Evolutionary conservation across 805 yeast genomes (phyloP), one percentile per base, ranked within the genome.

Genomic region (Wickerhamiella sorbophila): DNA sequence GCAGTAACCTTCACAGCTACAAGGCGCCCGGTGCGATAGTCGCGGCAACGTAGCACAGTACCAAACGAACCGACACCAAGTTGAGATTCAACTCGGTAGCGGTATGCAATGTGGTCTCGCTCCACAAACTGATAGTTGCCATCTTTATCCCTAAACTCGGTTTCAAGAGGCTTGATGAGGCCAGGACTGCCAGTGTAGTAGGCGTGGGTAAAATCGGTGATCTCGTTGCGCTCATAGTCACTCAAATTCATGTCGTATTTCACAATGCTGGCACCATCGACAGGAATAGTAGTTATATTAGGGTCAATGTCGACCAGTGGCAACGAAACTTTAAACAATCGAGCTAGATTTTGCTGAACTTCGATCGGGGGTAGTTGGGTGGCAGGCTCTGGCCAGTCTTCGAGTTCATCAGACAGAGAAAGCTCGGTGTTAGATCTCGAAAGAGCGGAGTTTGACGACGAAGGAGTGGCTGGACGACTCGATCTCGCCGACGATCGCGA

Each of bases 61-160:
- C 95, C 95, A 63, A 84, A 84, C 34, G 87, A 75, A 5, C 95
- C 95, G 39, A 70, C 72, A 0, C 95, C 95, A 9, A 84, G 65
- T 1, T 65, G 58, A 2, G 65, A 58, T 17, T 71, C 40, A 3
- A 83, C 74, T 49, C 80, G 76, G 54, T 78, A 85, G 22, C 93
- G 61, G 56, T 76, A 84, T 41, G 78, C 78, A 34, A 84, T 71
- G 48, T 84, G 95, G 54, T 83, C 94, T 9, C 78, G 74, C 1
- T 57, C 54, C 0, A 64, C 52, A 1, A 73, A 64, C 4, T 63
- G 61, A 52, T 80, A 77, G 52, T 82, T 80, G 3, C 83, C 80
- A 10, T 70, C 61, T 9, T 58, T 56, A 53, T 83, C 91, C 17
- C 55, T 44, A 15, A 36, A 31, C 17, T 53, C 50, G 3, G 51